Evolutionary conservation across 805 yeast genomes (phyloP).

Genomic region (Metschnikowia peoriensis): DNA sequence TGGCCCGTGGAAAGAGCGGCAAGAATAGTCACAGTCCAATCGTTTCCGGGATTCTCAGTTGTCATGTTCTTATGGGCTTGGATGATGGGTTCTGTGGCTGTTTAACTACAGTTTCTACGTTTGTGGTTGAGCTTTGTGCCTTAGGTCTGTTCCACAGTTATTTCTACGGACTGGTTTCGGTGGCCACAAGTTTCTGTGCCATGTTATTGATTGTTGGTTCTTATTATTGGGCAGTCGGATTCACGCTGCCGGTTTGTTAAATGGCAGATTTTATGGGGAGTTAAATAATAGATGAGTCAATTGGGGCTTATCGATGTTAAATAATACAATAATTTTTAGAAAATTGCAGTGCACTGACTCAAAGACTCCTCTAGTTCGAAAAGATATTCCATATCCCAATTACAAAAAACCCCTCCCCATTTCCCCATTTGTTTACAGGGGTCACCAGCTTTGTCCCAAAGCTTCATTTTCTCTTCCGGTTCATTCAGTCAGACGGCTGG

Average conservation of each 20-base stretch:
- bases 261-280: background rate
- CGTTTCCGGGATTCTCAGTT: conserved; percentile 32
- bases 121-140: conserved; percentile 60
- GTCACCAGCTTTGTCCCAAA: no score
- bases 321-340: no score
- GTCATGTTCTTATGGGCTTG: conserved; percentile 55
- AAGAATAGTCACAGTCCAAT: conserved; percentile 21
- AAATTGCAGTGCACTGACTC: no score
- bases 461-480: no score
- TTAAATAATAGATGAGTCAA: background rate
- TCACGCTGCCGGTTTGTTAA: conserved; percentile 23
- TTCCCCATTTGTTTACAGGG: no score
- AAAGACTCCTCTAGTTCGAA: no score
- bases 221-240: conserved; percentile 66
- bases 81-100: conserved; percentile 70
- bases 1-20: conserved; percentile 42
- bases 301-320: background rate
- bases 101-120: conserved; percentile 74
- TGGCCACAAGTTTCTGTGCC: conserved; percentile 47
- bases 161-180: conserved; percentile 49
- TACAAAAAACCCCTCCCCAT: no score
- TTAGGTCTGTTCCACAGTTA: conserved; percentile 36
- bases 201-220: conserved; percentile 66
- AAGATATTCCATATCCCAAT: no score
- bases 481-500: no score